A percentile compares a stretch with the other conserved stretches of the same genome.
These are phyloP conservation scores for Fusarium guadeloupense DNA, from an alignment of 2,329 filamentous ascomycete genomes.

Conservation along the genomic window DNA sequence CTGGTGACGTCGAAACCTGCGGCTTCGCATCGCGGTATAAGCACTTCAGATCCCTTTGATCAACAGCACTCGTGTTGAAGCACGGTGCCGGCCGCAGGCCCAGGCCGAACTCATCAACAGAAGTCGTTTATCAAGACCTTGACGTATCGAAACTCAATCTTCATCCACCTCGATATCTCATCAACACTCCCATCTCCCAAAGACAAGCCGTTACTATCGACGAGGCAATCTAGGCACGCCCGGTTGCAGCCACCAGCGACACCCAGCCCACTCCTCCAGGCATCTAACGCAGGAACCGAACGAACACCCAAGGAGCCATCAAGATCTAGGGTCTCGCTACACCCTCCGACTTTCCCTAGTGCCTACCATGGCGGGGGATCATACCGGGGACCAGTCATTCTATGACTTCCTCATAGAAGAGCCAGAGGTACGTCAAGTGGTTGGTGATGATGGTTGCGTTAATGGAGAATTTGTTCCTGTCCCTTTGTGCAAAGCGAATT, in stretches of 20 bases:
- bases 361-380: constrained; percentile 39
- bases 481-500: constrained; percentile 23
- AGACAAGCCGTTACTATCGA: constrained; percentile 17
- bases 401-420: constrained; percentile 46
- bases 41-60: constrained; percentile 33
- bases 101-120: constrained; percentile 24
- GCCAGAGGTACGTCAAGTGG: constrained; percentile 38
- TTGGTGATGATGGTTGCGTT: neutral
- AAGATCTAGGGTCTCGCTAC: constrained; percentile 15
- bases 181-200: constrained; percentile 1
- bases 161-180: constrained; percentile 6
- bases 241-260: constrained; percentile 19
- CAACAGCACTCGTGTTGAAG: constrained; percentile 28
- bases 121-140: constrained; percentile 33
- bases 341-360: constrained; percentile 14
- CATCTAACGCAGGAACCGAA: constrained; percentile 19
- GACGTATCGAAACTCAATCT: constrained; percentile 22
- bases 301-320: constrained; percentile 14
- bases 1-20: constrained; percentile 39
- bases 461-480: constrained; percentile 4
- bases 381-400: constrained; percentile 40
- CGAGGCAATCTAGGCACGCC: constrained; percentile 15
- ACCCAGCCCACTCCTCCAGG: constrained; percentile 11
- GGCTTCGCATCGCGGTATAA: constrained; percentile 40
- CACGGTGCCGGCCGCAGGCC: constrained; percentile 37